Base-by-base conservation (phyloP, 306 rosid genomes). In the Cyamopsis tetragonoloba region DNA sequence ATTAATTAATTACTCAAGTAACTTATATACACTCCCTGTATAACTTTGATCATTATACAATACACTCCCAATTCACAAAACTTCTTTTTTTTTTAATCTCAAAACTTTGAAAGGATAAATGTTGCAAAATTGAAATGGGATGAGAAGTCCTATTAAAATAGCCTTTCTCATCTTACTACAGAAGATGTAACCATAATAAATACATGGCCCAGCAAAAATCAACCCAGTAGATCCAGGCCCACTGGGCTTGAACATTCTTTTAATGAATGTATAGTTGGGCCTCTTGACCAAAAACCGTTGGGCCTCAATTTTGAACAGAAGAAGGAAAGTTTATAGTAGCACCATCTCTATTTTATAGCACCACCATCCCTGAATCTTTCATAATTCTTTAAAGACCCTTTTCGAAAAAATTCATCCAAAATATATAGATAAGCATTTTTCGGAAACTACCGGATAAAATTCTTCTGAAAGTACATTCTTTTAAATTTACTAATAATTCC, bases 251-350 rank as follows among this genome's bases (percentile, higher is more conserved):
- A 18, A 35, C 34, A 38, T 27, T 61, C 50, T 46, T 11, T n/a
- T n/a, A n/a, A n/a, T n/a, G n/a, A n/a, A n/a, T n/a, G n/a, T n/a
- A n/a, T n/a, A n/a, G n/a, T n/a, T n/a, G n/a, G n/a, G n/a, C n/a
- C n/a, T n/a, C n/a, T n/a, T n/a, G n/a, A n/a, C n/a, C n/a, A n/a
- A n/a, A n/a, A n/a, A n/a, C n/a, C n/a, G 7, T 31, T 18, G 46
- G 8, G 49, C 62, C 71, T 58, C 61, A 59, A 54, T 5, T 66
- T 69, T n/a, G n/a, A n/a, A n/a, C n/a, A n/a, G n/a, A n/a, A n/a
- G n/a, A n/a, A n/a, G n/a, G n/a, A n/a, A n/a, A n/a, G n/a, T n/a
- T n/a, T n/a, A n/a, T n/a, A n/a, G n/a, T n/a, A n/a, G n/a, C n/a
- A n/a, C n/a, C n/a, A n/a, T n/a, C n/a, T n/a, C n/a, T n/a, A n/a